Base-by-base conservation (phyloP, 768 basidiomycete species). In the Russula lepida region DNA sequence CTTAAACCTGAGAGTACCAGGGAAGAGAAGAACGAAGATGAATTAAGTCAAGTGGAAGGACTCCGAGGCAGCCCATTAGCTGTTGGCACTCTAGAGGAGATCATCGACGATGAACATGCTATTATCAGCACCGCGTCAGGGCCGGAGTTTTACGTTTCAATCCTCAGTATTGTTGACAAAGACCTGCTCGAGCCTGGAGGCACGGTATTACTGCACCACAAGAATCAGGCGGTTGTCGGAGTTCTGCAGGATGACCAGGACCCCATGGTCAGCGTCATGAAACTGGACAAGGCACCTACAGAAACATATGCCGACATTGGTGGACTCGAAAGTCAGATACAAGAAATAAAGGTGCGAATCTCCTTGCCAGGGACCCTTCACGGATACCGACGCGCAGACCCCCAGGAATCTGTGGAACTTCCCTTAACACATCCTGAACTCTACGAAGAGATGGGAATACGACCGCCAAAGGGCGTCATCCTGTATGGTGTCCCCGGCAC, bases 361-460 rank as follows among this genome's bases (percentile, higher is more conserved):
- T 50, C 59, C 21, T 32, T 11, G 32, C 39, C 1, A 23, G 59
- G 11, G 23, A 33, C 4, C 12, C 19, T 28, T 41, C n/a, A 48
- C 23, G 1, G 28, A 47, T 56, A 35, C 47, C 19, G 37, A 62
- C 32, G 33, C 46, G 46, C n/a, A 15, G 49, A 23, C 63, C 25
- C 51, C 25, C 63, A 94, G 90, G 97, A 99, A 87, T 92, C 97
- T 15, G 95, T 98, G 49, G 97, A 98, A 74, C 81, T 98, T 33
- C 97, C 97, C 0, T 78, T 99, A 25, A 98, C 95, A 9, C 97
- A 98, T 71, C 97, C 97, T 3, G 97, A 99, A 71, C 76, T 98
- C 41, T 99, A 98, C 75, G 95, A 98, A 74, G 95, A 98, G 78
- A 98, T 99, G 97, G 97, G 97, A 58, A 98, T 99, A 74, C 89